Percentiles rank a stretch among this genome's conserved stretches.
phyloP scores from a whole-genome alignment of 768 basidiomycete genomes.

The Tulasnella sp. region DNA sequence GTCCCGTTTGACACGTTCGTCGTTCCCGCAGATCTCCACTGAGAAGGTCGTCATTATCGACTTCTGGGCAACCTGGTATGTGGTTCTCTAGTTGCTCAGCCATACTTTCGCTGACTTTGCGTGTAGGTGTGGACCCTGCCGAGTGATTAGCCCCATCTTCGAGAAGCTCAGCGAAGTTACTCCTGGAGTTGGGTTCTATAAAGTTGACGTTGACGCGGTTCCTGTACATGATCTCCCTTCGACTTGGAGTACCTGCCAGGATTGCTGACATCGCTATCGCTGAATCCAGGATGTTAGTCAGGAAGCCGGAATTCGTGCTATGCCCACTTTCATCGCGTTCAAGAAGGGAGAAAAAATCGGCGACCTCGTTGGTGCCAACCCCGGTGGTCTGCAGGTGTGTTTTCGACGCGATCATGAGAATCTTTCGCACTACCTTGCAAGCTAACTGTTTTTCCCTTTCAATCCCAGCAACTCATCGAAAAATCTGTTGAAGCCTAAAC shows the following conservation, averaged over 20 bases:
- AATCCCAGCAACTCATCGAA: too few relatives aligned
- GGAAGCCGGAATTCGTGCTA: not conserved
- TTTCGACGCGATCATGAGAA: too few relatives aligned
- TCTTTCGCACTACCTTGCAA: too few relatives aligned
- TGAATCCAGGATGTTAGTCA: not conserved
- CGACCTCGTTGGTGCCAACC: not conserved
- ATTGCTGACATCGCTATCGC: not conserved
- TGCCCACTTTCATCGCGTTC: not conserved
- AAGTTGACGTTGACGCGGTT: not conserved
- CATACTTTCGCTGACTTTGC: not conserved
- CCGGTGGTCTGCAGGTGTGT: not conserved
- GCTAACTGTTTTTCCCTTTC: too few relatives aligned
- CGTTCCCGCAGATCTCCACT: not conserved
- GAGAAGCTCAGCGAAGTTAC: not conserved
- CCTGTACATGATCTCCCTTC: not conserved
- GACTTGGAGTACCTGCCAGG: not conserved
- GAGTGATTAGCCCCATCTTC: not conserved
- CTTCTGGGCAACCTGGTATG: not conserved
- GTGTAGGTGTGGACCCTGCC: conserved; percentile 5
- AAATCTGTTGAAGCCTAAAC: too few relatives aligned
- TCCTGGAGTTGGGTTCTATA: not conserved
- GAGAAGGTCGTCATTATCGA: not conserved
- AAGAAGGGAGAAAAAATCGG: not conserved
- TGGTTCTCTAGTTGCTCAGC: not conserved
- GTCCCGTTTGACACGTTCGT: too few relatives aligned